A percentile compares a stretch with the other conserved stretches of the same genome.
Conservation (phyloP, 1,139 yeast species). For the Torulaspora globosa region DNA sequence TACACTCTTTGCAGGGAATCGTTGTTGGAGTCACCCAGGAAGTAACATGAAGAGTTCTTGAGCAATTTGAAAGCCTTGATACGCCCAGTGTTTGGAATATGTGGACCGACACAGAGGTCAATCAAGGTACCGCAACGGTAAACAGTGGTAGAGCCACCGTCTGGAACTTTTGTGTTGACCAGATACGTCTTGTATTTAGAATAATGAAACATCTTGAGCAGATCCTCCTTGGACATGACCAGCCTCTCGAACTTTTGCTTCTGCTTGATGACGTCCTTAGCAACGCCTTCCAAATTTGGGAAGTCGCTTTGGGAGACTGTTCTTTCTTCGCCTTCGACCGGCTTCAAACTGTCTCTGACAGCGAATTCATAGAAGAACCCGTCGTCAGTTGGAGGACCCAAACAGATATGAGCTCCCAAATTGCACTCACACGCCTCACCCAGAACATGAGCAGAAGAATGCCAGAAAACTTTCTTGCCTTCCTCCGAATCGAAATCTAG, state of each 20-base stretch:
- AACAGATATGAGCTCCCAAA: constrained; percentile 84
- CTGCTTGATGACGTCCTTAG: constrained; percentile 89
- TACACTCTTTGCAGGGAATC: constrained; percentile 96
- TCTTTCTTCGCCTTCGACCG: constrained; percentile 55
- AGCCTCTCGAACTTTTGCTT: constrained; percentile 95
- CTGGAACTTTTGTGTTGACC: constrained; percentile 86
- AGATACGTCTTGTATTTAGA: constrained; percentile 92
- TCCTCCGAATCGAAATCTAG: constrained; percentile 78
- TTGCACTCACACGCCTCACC: constrained; percentile 99
- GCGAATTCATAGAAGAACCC: constrained; percentile 98
- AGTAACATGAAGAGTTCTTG: constrained; percentile 95
- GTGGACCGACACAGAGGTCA: constrained; percentile 98
- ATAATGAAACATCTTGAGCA: constrained; percentile 89
- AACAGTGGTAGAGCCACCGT: constrained; percentile 92
- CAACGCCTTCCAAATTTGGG: constrained; percentile 76
- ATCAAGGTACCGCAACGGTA: constrained; percentile 98
- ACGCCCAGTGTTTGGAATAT: constrained; percentile 95
- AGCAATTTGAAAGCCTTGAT: constrained; percentile 91
- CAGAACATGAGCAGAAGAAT: constrained; percentile 94
- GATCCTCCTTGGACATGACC: constrained; percentile 85
- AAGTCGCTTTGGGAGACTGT: constrained; percentile 82
- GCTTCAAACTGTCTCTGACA: constrained; percentile 48
- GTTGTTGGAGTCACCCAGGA: constrained; percentile 86
- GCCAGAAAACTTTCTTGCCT: constrained; percentile 97
- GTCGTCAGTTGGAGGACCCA: constrained; percentile 97